phyloP scores from a whole-genome alignment of 2,329 filamentous ascomycete species.

The Aureobasidium namibiae region DNA sequence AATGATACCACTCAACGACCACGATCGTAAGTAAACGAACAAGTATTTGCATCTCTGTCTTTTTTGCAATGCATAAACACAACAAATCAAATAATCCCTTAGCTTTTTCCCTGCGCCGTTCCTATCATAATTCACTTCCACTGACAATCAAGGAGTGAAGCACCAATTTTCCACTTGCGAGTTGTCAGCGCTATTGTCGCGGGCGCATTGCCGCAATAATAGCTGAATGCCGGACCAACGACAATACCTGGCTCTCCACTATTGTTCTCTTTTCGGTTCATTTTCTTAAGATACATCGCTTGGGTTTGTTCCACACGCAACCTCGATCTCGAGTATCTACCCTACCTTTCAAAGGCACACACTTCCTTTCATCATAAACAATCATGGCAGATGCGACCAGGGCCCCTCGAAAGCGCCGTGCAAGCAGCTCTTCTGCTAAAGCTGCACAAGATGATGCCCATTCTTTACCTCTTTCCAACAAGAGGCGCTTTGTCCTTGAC shows the following conservation, averaged over 20 bases:
- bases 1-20: conserved; percentile 15
- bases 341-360: too few relatives aligned
- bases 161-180: background rate
- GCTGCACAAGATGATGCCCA: background rate
- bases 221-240: background rate
- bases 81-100: background rate
- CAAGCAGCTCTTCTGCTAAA: background rate
- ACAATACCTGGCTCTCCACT: background rate
- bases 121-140: background rate
- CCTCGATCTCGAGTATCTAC: background rate
- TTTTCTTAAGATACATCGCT: too few relatives aligned
- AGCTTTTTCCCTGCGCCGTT: background rate
- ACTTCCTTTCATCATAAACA: background rate
- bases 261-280: background rate
- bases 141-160: background rate
- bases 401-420: background rate
- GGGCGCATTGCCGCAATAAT: background rate
- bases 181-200: background rate
- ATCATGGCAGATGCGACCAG: background rate
- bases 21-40: conserved; percentile 11
- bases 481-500: background rate
- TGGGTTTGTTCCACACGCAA: background rate
- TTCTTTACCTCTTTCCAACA: background rate
- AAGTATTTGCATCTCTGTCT: background rate
- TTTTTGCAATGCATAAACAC: background rate